These are phyloP conservation scores for Epichloe sp. DNA, from an alignment of 2,329 filamentous ascomycete genomes.

Conservation along the genomic window DNA sequence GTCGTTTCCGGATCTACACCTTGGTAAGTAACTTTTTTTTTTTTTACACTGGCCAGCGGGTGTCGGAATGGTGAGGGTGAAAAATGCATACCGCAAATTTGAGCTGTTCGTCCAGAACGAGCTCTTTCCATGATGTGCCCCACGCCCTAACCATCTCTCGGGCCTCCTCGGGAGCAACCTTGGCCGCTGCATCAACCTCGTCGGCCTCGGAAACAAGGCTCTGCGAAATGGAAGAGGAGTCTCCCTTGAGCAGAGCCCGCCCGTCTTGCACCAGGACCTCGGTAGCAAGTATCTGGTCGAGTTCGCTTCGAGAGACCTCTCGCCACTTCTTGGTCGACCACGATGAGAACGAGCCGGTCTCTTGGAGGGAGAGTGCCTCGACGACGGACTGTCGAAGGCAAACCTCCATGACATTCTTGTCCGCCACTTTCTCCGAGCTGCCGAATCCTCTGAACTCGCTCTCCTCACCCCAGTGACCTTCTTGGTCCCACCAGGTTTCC, in stretches of 20 bases:
- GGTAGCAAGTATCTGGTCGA: conserved; percentile 22
- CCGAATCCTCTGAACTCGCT: conserved; percentile 33
- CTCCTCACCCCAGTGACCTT: conserved; percentile 36
- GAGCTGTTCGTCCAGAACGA: conserved; percentile 43
- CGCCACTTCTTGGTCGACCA: conserved; percentile 23
- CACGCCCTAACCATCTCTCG: conserved; percentile 29
- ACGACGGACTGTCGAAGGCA: conserved; percentile 37
- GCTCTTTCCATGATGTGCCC: conserved; percentile 43
- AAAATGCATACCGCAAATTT: conserved; percentile 58
- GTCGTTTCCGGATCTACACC: conserved; percentile 61
- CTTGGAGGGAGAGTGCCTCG: conserved; percentile 35
- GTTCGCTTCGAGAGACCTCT: conserved; percentile 18
- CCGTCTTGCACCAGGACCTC: conserved; percentile 28
- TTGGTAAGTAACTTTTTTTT: no score
- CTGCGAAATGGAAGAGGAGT: conserved; percentile 21
- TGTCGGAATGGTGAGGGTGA: no score
- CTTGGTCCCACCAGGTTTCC: conserved; percentile 39
- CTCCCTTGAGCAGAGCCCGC: conserved; percentile 24
- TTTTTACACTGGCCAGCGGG: no score
- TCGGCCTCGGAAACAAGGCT: conserved; percentile 18
- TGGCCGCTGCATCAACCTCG: conserved; percentile 12
- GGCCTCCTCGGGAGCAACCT: conserved; percentile 26
- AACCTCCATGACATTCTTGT: conserved; percentile 33
- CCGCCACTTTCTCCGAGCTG: conserved; percentile 24
- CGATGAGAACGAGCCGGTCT: conserved; percentile 16